Evolutionary conservation across 345 rosid species (phyloP).

Genomic region (Fremontodendron californicum): DNA sequence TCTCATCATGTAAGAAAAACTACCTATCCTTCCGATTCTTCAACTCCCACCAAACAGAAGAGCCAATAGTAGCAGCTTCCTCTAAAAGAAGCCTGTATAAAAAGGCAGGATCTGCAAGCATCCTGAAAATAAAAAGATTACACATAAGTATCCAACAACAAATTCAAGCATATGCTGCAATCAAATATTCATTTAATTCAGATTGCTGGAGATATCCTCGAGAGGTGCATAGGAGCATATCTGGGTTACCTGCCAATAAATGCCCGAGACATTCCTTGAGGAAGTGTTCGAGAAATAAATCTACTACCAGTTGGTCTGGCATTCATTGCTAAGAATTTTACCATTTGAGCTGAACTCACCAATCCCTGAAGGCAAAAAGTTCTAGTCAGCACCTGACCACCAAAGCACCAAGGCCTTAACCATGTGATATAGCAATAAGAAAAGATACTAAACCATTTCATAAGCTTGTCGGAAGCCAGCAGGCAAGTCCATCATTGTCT

Average conservation of each 20-base stretch:
- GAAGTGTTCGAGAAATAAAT: constrained; percentile 76
- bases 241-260: constrained; percentile 81
- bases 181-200: neutral
- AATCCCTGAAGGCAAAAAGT: constrained; percentile 61
- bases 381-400: constrained; percentile 21
- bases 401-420: constrained; percentile 10
- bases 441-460: constrained; percentile 62
- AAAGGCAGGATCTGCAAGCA: constrained; percentile 96
- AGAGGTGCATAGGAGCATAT: neutral
- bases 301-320: constrained; percentile 92
- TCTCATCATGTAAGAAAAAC: constrained; percentile 1
- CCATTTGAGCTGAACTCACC: constrained; percentile 97
- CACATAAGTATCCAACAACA: neutral
- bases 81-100: constrained; percentile 77
- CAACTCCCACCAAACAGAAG: constrained; percentile 86
- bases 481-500: constrained; percentile 90
- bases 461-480: constrained; percentile 95
- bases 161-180: neutral
- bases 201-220: neutral
- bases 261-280: constrained; percentile 79
- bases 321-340: constrained; percentile 76
- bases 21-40: constrained; percentile 84
- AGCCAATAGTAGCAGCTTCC: constrained; percentile 79
- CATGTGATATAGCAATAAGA: constrained; percentile 7
- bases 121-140: constrained; percentile 38